These are phyloP conservation scores for Monosporozyma unispora DNA, from an alignment of 805 yeast species.

Conservation along the genomic window DNA sequence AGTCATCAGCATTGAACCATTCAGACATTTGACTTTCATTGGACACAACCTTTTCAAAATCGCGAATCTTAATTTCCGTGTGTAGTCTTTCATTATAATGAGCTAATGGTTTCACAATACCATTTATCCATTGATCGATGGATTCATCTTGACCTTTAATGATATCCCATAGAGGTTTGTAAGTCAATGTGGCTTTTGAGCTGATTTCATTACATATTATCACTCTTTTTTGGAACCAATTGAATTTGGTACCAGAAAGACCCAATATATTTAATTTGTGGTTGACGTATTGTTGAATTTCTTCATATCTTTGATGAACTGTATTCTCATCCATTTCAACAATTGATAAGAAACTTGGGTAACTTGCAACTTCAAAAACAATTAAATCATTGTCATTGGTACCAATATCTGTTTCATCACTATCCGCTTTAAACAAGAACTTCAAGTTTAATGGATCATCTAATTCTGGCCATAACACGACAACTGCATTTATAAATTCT, in stretches of 20 bases:
- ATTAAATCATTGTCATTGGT: slow-evolving; percentile 17
- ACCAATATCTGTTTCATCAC: slow-evolving; percentile 4
- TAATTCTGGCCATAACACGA: slow-evolving; percentile 28
- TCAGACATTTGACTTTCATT: not conserved
- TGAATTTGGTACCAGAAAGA: slow-evolving; percentile 2
- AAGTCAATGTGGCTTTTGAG: slow-evolving; percentile 13
- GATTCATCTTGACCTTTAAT: not conserved
- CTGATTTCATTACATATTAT: slow-evolving; percentile 15
- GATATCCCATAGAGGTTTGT: slow-evolving; percentile 19
- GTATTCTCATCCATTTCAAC: slow-evolving; percentile 18
- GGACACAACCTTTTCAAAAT: slow-evolving; percentile 14
- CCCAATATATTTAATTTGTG: slow-evolving; percentile 6
- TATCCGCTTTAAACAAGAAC: slow-evolving; percentile 8
- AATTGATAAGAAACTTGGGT: slow-evolving; percentile 15
- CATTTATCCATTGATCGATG: slow-evolving; percentile 22
- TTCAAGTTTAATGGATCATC: slow-evolving; percentile 17
- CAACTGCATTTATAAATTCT: slow-evolving; percentile 15
- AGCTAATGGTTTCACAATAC: slow-evolving; percentile 24
- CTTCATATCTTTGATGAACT: slow-evolving; percentile 9
- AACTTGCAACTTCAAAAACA: slow-evolving; percentile 12
- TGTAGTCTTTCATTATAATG: slow-evolving; percentile 16
- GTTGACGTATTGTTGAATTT: slow-evolving; percentile 11
- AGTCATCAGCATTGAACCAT: not conserved
- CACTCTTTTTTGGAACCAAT: slow-evolving; percentile 23
- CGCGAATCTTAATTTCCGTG: slow-evolving; percentile 10